Evolutionary conservation across 129 eudicot genomes (phyloP).

Genomic region (Escallonia herrerae): DNA sequence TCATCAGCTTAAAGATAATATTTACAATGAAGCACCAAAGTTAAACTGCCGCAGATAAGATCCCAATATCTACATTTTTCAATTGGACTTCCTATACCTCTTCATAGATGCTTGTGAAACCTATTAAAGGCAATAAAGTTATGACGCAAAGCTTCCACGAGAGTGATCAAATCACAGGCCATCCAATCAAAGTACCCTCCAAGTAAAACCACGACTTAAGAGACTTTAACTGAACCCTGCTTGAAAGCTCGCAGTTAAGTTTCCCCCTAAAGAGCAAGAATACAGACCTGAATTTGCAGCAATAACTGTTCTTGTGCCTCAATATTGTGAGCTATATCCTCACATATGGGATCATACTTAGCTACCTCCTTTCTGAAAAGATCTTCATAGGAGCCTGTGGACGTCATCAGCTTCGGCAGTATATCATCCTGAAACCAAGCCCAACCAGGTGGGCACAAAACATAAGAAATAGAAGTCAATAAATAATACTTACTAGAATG

Average conservation of each 20-base stretch:
- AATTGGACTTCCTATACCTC: too few relatives aligned
- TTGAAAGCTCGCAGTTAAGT: too few relatives aligned
- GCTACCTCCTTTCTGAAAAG: slow-evolving; percentile 89
- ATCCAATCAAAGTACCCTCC: too few relatives aligned
- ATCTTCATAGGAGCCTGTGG: slow-evolving; percentile 89
- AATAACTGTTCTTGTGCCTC: slow-evolving; percentile 80
- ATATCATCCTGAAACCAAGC: slow-evolving; percentile 76
- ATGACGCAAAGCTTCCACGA: too few relatives aligned
- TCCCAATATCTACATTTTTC: too few relatives aligned
- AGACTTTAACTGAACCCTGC: neutral
- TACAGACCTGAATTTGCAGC: slow-evolving; percentile 72
- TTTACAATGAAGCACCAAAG: too few relatives aligned
- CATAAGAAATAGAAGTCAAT: neutral
- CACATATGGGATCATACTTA: slow-evolving; percentile 77
- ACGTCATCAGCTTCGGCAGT: slow-evolving; percentile 90
- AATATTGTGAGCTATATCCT: slow-evolving; percentile 71
- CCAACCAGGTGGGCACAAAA: neutral
- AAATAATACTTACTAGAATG: neutral
- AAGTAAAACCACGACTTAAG: neutral
- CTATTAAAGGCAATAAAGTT: too few relatives aligned
- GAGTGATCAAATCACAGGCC: too few relatives aligned
- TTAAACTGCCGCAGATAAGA: too few relatives aligned
- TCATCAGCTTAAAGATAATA: too few relatives aligned
- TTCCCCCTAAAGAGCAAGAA: neutral
- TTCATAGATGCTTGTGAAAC: too few relatives aligned